Base-by-base conservation (phyloP, 495 filamentous ascomycete species). In the Daldinia childiae region DNA sequence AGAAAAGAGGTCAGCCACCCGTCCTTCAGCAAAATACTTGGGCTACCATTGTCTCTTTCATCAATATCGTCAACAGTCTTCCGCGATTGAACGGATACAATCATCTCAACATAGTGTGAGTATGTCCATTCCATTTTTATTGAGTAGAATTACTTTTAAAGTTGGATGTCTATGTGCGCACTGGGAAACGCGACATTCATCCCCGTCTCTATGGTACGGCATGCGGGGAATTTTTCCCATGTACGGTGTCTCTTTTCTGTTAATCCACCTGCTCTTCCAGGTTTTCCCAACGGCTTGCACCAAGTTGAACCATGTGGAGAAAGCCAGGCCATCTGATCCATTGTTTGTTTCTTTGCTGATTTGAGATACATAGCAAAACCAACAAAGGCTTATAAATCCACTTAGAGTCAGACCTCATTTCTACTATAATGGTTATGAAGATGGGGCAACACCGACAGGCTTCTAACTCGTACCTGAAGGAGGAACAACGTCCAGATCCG, bases 381-480 rank as follows among this genome's bases (percentile, higher is more conserved):
- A 60, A 60, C 41, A 43, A 61, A 62, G 59, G 54, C 54, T 58
- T 63, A 27, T 21, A n/a, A 58, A 62, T 62, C 27, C 36, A 52
- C 41, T 27, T 12, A n/a, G 15, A 63, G 14, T 63, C 34, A 41
- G 21, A 34, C 48, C 17, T 58, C 45, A 66, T 69, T 30, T 30
- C 3, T 27, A 9, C 34, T 61, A 58, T 62, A 64, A 76, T 76
- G 71, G 59, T 74, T 67, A 76, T 72, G 73, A 77, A 77, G 71
- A 77, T 77, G 76, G 70, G 68, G 12, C 75, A 75, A 70, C 75
- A 77, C 66, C 62, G 76, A 63, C 76, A 77, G 61, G 71, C 62
- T 61, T 68, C 76, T 43, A 77, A 73, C 58, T 43, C 68, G 11
- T 76, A 77, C 43, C 58, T 74, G 30, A 77, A 77, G 52, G 76